Percentiles rank a stretch among this genome's conserved stretches.
These are phyloP conservation scores for Phytophthora pini DNA, from an alignment of 352 stramenopile species.

Conservation along the genomic window DNA sequence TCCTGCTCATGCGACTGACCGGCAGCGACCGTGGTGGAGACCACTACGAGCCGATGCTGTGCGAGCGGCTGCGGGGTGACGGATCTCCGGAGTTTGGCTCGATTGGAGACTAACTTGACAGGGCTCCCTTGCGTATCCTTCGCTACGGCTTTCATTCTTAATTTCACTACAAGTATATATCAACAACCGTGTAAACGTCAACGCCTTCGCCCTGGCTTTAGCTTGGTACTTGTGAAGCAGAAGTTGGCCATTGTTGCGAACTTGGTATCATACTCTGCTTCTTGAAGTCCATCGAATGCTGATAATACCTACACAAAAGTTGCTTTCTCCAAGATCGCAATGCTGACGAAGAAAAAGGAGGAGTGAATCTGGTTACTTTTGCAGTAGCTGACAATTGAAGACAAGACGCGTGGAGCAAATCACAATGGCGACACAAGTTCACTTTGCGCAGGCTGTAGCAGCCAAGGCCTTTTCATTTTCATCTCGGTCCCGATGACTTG, in stretches of 20 bases:
- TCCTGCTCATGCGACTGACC: constrained; percentile 88
- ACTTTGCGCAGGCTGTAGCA: constrained; percentile 37
- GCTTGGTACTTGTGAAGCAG: not conserved
- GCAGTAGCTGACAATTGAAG: not conserved
- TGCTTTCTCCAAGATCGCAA: no score
- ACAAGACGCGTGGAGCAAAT: constrained; percentile 3
- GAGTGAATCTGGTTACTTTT: not conserved
- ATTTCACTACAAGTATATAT: constrained; percentile 35
- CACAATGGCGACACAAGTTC: constrained; percentile 30
- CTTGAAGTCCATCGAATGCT: not conserved
- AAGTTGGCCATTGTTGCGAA: no score
- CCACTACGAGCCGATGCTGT: constrained; percentile 91
- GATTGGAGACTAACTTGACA: constrained; percentile 71
- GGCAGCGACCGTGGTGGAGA: constrained; percentile 85
- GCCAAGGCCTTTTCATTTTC: constrained; percentile 42
- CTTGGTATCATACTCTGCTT: not conserved
- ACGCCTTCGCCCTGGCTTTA: not conserved
- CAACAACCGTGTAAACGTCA: constrained; percentile 13
- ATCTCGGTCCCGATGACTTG: constrained; percentile 26
- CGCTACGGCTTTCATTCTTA: constrained; percentile 29
- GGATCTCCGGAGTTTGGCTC: constrained; percentile 84
- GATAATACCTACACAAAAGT: no score
- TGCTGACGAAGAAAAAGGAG: no score
- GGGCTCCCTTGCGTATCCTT: constrained; percentile 9
- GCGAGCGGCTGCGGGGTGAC: constrained; percentile 81